Percentiles rank a stretch among this genome's conserved stretches.
Evolutionary conservation across 2,329 filamentous ascomycete species (phyloP).

Genomic region (Ceratocystis harringtonii): DNA sequence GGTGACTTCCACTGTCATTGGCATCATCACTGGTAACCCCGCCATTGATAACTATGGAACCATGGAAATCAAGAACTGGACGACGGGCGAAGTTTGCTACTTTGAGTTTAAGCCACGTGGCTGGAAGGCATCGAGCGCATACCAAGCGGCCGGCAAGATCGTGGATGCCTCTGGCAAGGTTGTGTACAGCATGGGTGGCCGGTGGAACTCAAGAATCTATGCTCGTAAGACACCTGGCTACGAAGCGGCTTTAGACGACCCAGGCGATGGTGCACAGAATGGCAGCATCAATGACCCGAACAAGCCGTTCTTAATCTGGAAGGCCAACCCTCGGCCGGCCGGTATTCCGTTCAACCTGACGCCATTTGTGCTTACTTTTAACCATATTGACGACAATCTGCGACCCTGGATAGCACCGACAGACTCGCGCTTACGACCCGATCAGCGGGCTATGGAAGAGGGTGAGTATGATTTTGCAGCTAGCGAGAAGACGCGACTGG

Average conservation of each 20-base stretch:
- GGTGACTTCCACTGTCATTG: constrained; percentile 91
- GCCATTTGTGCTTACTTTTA: constrained; percentile 87
- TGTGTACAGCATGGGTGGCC: constrained; percentile 76
- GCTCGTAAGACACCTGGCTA: constrained; percentile 84
- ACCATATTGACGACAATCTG: constrained; percentile 77
- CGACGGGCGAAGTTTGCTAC: constrained; percentile 75
- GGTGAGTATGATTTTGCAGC: constrained; percentile 93
- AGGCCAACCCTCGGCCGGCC: constrained; percentile 63
- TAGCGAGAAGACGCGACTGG: constrained; percentile 82
- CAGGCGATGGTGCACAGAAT: constrained; percentile 31
- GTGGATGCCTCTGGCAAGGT: constrained; percentile 65
- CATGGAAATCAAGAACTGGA: constrained; percentile 97
- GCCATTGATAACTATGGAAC: constrained; percentile 94
- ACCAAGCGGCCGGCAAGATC: constrained; percentile 75
- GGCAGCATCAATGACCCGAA: constrained; percentile 48
- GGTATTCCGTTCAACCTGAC: constrained; percentile 95
- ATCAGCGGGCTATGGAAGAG: constrained; percentile 96
- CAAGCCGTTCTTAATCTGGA: constrained; percentile 83
- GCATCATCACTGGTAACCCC: constrained; percentile 93
- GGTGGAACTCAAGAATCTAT: constrained; percentile 97
- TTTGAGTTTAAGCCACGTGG: constrained; percentile 91
- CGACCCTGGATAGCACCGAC: constrained; percentile 69
- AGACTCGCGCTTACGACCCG: constrained; percentile 80
- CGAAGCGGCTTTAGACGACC: constrained; percentile 55
- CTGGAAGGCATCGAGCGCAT: constrained; percentile 88